Evolutionary conservation across 306 rosid genomes (phyloP).

Genomic region (Cajanus cajan): DNA sequence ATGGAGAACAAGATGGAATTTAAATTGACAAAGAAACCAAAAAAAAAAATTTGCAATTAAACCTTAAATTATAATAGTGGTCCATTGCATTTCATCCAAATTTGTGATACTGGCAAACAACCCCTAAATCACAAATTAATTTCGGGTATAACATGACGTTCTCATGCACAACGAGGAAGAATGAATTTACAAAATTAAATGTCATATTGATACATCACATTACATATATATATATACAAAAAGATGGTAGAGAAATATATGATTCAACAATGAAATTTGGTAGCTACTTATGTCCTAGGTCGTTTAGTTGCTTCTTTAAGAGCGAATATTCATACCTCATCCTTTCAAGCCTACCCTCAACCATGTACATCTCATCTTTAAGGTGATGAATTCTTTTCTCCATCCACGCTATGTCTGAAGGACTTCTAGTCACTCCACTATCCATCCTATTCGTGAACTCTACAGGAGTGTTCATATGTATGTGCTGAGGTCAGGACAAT

Average conservation of each 20-base stretch:
- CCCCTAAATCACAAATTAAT: background rate
- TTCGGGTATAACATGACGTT: background rate
- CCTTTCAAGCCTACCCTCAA: no score
- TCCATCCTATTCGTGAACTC: no score
- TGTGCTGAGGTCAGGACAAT: no score
- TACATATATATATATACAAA: conserved; percentile 28
- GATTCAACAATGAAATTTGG: no score
- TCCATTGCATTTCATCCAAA: background rate
- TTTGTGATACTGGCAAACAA: background rate
- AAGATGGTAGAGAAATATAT: background rate
- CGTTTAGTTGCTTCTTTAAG: no score
- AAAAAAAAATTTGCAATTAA: background rate
- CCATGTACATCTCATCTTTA: no score
- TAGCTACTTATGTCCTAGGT: no score
- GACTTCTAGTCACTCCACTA: no score
- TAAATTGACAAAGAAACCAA: background rate
- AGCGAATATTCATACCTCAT: no score
- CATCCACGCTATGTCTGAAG: no score
- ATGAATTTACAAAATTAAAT: conserved; percentile 4
- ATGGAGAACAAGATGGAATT: background rate
- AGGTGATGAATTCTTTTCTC: no score
- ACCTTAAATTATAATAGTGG: background rate
- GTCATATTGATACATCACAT: background rate
- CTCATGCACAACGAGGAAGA: conserved; percentile 21
- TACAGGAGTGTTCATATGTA: no score